A percentile compares a stretch with the other conserved stretches of the same genome.
phyloP scores from a whole-genome alignment of 495 filamentous ascomycete species.

The Penicillium maclennaniae region DNA sequence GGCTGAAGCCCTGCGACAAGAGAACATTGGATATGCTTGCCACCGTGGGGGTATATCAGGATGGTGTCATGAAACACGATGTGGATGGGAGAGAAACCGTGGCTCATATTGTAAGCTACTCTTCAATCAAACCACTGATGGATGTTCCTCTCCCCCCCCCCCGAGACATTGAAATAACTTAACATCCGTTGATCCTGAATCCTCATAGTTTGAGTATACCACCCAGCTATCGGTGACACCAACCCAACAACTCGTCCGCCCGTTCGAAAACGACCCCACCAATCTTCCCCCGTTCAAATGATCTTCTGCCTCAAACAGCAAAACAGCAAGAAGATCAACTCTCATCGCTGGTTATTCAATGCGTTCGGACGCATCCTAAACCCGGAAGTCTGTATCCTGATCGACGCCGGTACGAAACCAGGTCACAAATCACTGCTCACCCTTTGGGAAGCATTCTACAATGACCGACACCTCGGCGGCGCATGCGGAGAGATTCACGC shows the following conservation, averaged over 20 bases:
- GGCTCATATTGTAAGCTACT: conserved; percentile 68
- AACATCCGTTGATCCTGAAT: background rate
- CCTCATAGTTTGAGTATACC: conserved; percentile 82
- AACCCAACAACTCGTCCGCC: conserved; percentile 88
- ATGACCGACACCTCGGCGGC: conserved; percentile 94
- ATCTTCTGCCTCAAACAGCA: conserved; percentile 97
- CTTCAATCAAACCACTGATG: background rate
- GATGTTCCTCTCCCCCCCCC: too few species aligned
- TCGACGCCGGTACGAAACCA: conserved; percentile 96
- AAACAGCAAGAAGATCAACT: conserved; percentile 99
- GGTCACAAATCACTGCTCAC: conserved; percentile 82
- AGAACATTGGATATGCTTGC: conserved; percentile 86
- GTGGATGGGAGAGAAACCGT: conserved; percentile 93
- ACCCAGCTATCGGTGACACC: conserved; percentile 93
- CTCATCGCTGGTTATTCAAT: conserved; percentile 95
- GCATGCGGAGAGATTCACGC: conserved; percentile 98
- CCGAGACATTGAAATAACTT: background rate
- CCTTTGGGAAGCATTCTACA: conserved; percentile 96
- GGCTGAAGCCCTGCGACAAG: conserved; percentile 94
- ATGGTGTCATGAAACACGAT: conserved; percentile 95
- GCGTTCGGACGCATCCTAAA: conserved; percentile 93
- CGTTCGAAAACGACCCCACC: conserved; percentile 69
- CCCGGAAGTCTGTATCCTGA: conserved; percentile 89
- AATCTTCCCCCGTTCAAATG: conserved; percentile 94
- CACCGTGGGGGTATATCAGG: conserved; percentile 90